A percentile compares a stretch with the other conserved stretches of the same genome.
phyloP scores from a whole-genome alignment of 2,329 filamentous ascomycete genomes.

The Fusarium sp. region DNA sequence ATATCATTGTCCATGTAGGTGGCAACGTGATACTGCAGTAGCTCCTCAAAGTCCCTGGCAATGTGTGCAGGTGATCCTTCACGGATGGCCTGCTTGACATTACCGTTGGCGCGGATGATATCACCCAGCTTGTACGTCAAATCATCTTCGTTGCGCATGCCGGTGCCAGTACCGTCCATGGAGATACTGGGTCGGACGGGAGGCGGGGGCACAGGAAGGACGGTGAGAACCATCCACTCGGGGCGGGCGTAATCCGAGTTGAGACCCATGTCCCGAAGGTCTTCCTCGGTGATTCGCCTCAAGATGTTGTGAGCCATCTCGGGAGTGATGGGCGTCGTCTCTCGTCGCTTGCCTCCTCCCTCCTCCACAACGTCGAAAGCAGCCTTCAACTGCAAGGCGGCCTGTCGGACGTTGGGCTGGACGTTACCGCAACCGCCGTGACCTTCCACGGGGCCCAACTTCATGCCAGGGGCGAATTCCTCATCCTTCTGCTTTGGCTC shows the following conservation, averaged over 20 bases:
- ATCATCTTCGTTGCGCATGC: constrained; percentile 96
- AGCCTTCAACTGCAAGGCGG: constrained; percentile 84
- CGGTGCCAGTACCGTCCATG: constrained; percentile 92
- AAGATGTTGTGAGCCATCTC: constrained; percentile 89
- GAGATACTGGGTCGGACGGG: constrained; percentile 97
- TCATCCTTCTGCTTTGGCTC: constrained; percentile 76
- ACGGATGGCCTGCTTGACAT: constrained; percentile 89
- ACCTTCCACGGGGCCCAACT: constrained; percentile 62
- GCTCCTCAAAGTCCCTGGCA: constrained; percentile 86
- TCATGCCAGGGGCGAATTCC: constrained; percentile 71
- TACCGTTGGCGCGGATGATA: constrained; percentile 97
- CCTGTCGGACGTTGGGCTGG: constrained; percentile 89
- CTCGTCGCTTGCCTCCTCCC: constrained; percentile 77
- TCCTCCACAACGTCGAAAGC: constrained; percentile 79
- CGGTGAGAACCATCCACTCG: constrained; percentile 98
- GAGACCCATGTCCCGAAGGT: constrained; percentile 87
- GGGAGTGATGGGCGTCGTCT: constrained; percentile 86
- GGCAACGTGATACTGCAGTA: constrained; percentile 97
- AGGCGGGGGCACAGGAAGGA: constrained; percentile 93
- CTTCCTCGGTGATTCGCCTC: constrained; percentile 83
- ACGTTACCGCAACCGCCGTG: constrained; percentile 95
- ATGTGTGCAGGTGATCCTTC: constrained; percentile 95
- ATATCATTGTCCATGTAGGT: constrained; percentile 99
- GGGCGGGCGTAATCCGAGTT: constrained; percentile 96
- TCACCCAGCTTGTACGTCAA: constrained; percentile 99